Percentiles rank a stretch among this genome's conserved stretches.
These are phyloP conservation scores for Emmonsia crescens DNA, from an alignment of 2,329 filamentous ascomycete genomes.

Conservation along the genomic window DNA sequence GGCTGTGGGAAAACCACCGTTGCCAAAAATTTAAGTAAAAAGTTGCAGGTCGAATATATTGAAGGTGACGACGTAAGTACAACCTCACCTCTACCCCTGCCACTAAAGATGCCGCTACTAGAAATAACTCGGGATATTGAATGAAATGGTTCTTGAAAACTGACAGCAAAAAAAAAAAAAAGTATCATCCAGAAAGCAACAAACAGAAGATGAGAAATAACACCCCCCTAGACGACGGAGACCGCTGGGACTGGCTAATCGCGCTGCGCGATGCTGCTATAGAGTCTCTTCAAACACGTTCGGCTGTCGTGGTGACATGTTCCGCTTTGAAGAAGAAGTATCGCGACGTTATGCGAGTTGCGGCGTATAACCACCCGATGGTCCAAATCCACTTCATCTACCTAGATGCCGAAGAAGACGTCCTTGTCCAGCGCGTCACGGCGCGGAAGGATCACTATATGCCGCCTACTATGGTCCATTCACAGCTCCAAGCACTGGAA, in stretches of 20 bases:
- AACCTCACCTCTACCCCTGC: not conserved
- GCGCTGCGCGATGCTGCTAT: constrained; percentile 55
- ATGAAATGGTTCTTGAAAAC: not conserved
- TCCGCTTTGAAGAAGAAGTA: constrained; percentile 96
- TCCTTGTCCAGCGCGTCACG: constrained; percentile 64
- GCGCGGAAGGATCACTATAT: constrained; percentile 80
- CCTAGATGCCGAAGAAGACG: constrained; percentile 64
- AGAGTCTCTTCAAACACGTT: constrained; percentile 39
- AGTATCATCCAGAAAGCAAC: constrained; percentile 52
- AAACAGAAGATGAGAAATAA: constrained; percentile 84
- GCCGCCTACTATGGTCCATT: constrained; percentile 90
- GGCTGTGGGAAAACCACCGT: constrained; percentile 72
- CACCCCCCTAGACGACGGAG: constrained; percentile 76
- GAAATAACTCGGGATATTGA: not conserved
- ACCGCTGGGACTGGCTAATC: constrained; percentile 96
- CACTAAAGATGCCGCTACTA: not conserved
- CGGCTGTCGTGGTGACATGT: constrained; percentile 87
- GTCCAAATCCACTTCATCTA: constrained; percentile 89
- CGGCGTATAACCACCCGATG: constrained; percentile 60
- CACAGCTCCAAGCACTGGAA: constrained; percentile 83
- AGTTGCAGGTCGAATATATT: constrained; percentile 58
- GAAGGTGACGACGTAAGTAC: constrained; percentile 64
- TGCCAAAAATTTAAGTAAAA: constrained; percentile 51
- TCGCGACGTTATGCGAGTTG: constrained; percentile 78
- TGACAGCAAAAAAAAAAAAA: constrained; percentile 15